A percentile compares a stretch with the other conserved stretches of the same genome.
Evolutionary conservation across 176 grass and related monocot species (phyloP).

Genomic region (Leersia perrieri): DNA sequence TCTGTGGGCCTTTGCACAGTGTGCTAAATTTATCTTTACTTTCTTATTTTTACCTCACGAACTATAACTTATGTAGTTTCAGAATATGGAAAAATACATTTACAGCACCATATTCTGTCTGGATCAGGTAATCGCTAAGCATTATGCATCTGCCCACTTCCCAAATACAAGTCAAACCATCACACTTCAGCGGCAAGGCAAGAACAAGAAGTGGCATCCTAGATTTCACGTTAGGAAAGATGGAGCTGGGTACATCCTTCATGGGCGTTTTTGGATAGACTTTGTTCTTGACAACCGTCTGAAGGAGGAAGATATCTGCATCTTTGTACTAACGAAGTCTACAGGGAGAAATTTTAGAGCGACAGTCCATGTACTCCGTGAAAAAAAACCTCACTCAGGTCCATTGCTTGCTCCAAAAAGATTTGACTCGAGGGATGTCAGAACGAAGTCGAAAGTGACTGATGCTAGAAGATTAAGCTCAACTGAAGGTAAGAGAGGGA

Average conservation of each 20-base stretch:
- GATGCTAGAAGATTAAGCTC: background rate
- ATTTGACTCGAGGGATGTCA: background rate
- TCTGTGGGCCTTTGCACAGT: background rate
- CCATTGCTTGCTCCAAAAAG: background rate
- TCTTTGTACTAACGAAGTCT: constrained; percentile 24
- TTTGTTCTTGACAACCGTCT: constrained; percentile 43
- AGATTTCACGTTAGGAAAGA: constrained; percentile 23
- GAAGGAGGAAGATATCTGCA: constrained; percentile 37
- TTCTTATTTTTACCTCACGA: background rate
- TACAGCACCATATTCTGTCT: background rate
- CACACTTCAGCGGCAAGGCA: background rate
- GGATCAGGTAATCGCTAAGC: constrained; percentile 29
- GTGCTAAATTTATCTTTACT: background rate
- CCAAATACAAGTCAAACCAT: constrained; percentile 12
- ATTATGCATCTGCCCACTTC: constrained; percentile 26
- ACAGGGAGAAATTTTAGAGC: background rate
- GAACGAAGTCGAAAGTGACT: background rate
- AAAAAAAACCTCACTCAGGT: background rate
- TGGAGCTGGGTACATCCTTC: background rate
- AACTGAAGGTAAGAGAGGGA: background rate
- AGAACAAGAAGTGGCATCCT: constrained; percentile 31
- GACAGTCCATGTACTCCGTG: constrained; percentile 33
- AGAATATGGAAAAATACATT: background rate
- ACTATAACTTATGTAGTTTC: background rate
- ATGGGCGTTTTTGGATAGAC: constrained; percentile 30